Percentiles rank a stretch among this genome's conserved stretches.
phyloP scores from a whole-genome alignment of 2,329 filamentous ascomycete genomes.

The Fusarium marasasianum region DNA sequence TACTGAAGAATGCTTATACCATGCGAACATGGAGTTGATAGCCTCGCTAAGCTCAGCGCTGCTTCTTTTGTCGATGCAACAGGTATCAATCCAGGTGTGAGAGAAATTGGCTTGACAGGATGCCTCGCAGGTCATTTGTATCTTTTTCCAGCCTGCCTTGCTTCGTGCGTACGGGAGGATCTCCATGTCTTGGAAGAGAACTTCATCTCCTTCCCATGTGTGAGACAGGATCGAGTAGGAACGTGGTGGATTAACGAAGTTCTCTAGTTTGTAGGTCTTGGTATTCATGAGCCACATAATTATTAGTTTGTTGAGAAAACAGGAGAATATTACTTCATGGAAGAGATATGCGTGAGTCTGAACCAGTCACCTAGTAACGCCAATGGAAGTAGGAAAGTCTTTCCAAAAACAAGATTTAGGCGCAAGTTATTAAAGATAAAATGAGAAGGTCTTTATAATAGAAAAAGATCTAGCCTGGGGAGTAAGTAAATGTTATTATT shows the following conservation, averaged over 20 bases:
- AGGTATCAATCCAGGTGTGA: not conserved
- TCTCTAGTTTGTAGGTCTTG: not conserved
- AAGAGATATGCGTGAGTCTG: rapidly evolving
- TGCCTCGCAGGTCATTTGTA: not conserved
- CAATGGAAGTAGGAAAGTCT: not conserved
- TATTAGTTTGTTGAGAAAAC: rapidly evolving
- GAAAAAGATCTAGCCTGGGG: too few species aligned
- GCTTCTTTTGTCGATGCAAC: not conserved
- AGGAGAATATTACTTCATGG: not conserved
- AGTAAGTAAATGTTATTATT: too few species aligned
- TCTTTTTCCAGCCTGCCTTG: not conserved
- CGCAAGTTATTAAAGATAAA: rapidly evolving
- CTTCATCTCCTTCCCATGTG: not conserved
- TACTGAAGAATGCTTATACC: not conserved
- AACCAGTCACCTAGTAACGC: rapidly evolving
- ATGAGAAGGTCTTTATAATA: rapidly evolving
- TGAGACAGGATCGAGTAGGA: rapidly evolving
- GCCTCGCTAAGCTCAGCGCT: not conserved
- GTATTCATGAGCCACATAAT: not conserved
- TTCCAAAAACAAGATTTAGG: not conserved
- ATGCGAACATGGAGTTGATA: not conserved
- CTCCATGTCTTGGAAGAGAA: not conserved
- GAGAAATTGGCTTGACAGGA: rapidly evolving
- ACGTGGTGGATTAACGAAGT: not conserved
- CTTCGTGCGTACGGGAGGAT: not conserved